phyloP scores from a whole-genome alignment of 257 asterid species.

The Paulownia fortunei region DNA sequence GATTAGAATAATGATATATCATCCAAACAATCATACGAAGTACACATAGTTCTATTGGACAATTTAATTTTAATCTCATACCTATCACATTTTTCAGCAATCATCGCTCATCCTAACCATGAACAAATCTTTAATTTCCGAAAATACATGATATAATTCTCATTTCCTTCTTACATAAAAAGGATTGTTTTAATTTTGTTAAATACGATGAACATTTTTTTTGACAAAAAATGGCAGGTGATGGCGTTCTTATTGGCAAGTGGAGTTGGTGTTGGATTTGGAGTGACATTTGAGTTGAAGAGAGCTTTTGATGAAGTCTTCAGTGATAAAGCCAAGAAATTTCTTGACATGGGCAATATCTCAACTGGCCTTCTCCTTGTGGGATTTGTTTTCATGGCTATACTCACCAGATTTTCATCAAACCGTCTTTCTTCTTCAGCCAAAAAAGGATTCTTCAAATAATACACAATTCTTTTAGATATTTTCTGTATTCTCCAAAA shows the following conservation, averaged over 20 bases:
- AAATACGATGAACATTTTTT: no score
- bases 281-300: slow-evolving; percentile 46
- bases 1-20: no score
- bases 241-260: slow-evolving; percentile 57
- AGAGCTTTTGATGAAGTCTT: neutral
- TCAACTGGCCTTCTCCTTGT: slow-evolving; percentile 53
- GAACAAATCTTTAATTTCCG: no score
- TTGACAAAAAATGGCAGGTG: slow-evolving; percentile 47
- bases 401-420: slow-evolving; percentile 52
- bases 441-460: slow-evolving; percentile 15
- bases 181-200: neutral
- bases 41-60: no score
- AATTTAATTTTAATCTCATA: no score
- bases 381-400: slow-evolving; percentile 51
- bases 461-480: neutral
- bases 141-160: no score
- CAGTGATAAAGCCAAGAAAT: slow-evolving; percentile 21
- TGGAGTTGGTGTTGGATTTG: slow-evolving; percentile 83
- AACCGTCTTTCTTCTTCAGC: slow-evolving; percentile 27
- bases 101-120: no score
- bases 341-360: slow-evolving; percentile 41
- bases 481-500: neutral
- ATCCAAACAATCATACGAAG: no score
- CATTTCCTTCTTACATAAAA: no score
- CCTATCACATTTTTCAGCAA: no score